Evolutionary conservation across 1,139 yeast species (phyloP).

Genomic region (Candida sp.): DNA sequence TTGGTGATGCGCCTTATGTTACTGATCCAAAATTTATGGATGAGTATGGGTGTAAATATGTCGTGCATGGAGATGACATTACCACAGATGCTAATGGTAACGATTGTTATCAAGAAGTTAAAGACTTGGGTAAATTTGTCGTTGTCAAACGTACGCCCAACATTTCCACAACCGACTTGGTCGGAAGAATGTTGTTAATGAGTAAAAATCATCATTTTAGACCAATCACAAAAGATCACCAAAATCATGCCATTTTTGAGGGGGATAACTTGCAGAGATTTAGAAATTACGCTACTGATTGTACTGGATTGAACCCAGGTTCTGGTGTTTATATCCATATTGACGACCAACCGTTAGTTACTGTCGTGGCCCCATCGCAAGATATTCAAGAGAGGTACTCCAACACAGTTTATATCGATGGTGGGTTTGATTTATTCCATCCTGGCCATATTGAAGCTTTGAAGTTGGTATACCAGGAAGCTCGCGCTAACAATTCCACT

Average conservation of each 20-base stretch:
- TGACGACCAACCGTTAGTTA: constrained; percentile 18
- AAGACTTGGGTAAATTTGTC: constrained; percentile 80
- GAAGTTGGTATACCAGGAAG: constrained; percentile 40
- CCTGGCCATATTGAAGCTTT: constrained; percentile 87
- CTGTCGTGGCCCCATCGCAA: constrained; percentile 33
- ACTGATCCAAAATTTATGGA: constrained; percentile 85
- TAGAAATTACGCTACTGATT: constrained; percentile 59
- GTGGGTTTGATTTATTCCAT: constrained; percentile 89
- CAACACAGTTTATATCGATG: constrained; percentile 62
- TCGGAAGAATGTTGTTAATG: constrained; percentile 79
- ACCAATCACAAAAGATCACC: constrained; percentile 20
- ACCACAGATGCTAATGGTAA: constrained; percentile 95
- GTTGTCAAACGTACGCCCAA: constrained; percentile 93
- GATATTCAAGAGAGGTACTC: constrained; percentile 17
- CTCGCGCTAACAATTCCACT: constrained; percentile 30
- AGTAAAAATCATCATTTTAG: constrained; percentile 56
- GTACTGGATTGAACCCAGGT: constrained; percentile 58
- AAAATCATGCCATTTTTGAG: constrained; percentile 28
- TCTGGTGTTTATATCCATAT: constrained; percentile 56
- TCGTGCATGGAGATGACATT: constrained; percentile 97
- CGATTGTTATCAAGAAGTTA: constrained; percentile 84
- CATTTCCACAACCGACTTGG: constrained; percentile 92
- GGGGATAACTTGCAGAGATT: constrained; percentile 36
- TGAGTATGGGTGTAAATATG: constrained; percentile 70
- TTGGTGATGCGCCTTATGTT: constrained; percentile 90